A percentile compares a stretch with the other conserved stretches of the same genome.
Conservation (phyloP, 805 yeast species). For the Komagataella mondaviorum region DNA sequence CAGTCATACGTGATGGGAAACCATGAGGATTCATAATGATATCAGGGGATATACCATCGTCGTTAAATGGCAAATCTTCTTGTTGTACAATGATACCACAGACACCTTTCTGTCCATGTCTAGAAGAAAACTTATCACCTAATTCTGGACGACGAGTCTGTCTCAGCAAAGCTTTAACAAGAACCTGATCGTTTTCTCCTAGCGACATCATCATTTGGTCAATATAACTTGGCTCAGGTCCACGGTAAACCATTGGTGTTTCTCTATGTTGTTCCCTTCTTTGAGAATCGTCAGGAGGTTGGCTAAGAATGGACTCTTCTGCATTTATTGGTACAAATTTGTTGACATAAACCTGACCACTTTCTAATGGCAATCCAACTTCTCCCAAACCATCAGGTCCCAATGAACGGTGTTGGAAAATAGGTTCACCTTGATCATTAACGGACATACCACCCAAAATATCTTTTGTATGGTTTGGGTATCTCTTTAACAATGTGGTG, state of each 20-base stretch:
- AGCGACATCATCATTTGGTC: slow-evolving; percentile 98
- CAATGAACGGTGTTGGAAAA: slow-evolving; percentile 72
- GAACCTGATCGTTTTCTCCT: slow-evolving; percentile 87
- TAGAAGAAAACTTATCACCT: slow-evolving; percentile 93
- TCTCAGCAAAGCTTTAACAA: slow-evolving; percentile 81
- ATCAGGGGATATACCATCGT: slow-evolving; percentile 85
- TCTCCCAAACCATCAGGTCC: slow-evolving; percentile 97
- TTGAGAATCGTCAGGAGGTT: slow-evolving; percentile 18
- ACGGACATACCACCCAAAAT: slow-evolving; percentile 85
- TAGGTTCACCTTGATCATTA: slow-evolving; percentile 68
- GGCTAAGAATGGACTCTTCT: slow-evolving; percentile 42
- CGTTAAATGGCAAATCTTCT: slow-evolving; percentile 93
- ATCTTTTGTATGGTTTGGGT: slow-evolving; percentile 90
- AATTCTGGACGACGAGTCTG: slow-evolving; percentile 96
- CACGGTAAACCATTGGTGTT: slow-evolving; percentile 83
- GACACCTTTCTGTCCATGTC: slow-evolving; percentile 99
- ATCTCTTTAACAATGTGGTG: slow-evolving; percentile 78
- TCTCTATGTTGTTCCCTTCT: slow-evolving; percentile 55
- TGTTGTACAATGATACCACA: slow-evolving; percentile 97
- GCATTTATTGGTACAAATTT: slow-evolving; percentile 87
- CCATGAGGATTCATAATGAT: slow-evolving; percentile 99
- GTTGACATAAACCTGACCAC: slow-evolving; percentile 90
- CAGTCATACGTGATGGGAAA: slow-evolving; percentile 99
- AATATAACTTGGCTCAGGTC: slow-evolving; percentile 89
- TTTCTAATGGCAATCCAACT: slow-evolving; percentile 81